A percentile compares a stretch with the other conserved stretches of the same genome.
phyloP scores from a whole-genome alignment of 2,329 filamentous ascomycete species.

The Paraphaeosphaeria minitans region DNA sequence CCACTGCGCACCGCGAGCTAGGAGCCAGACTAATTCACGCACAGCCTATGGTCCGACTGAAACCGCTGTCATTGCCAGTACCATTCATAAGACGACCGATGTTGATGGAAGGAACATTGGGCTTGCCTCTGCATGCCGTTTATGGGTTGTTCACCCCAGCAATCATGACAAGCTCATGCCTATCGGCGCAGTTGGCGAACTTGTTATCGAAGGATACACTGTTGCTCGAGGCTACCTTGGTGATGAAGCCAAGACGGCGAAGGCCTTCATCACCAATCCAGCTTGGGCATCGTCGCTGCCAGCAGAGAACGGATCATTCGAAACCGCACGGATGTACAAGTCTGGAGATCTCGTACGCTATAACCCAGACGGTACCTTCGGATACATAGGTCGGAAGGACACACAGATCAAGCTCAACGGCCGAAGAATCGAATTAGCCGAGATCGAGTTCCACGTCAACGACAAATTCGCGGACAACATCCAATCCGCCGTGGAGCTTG shows the following conservation, averaged over 20 bases:
- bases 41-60: conserved; percentile 43
- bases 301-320: conserved; percentile 9
- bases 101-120: conserved; percentile 39
- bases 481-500: conserved; percentile 41
- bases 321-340: conserved; percentile 27
- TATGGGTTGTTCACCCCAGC: conserved; percentile 50
- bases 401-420: conserved; percentile 38
- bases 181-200: conserved; percentile 38
- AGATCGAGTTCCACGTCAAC: conserved; percentile 41
- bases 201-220: conserved; percentile 33
- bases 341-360: conserved; percentile 32
- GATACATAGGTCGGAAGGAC: conserved; percentile 33
- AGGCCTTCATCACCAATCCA: conserved; percentile 27
- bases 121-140: conserved; percentile 33
- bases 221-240: conserved; percentile 28
- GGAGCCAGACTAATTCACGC: conserved; percentile 7
- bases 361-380: conserved; percentile 30
- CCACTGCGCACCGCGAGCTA: background rate
- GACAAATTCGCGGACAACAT: conserved; percentile 38
- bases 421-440: conserved; percentile 27
- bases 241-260: conserved; percentile 30
- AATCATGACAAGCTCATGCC: conserved; percentile 44
- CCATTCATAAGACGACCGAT: conserved; percentile 31
- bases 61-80: conserved; percentile 33
- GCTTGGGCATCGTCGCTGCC: conserved; percentile 17